Evolutionary conservation across 75 land plant genomes (phyloP).

Genomic region (Sequoiadendron giganteum): DNA sequence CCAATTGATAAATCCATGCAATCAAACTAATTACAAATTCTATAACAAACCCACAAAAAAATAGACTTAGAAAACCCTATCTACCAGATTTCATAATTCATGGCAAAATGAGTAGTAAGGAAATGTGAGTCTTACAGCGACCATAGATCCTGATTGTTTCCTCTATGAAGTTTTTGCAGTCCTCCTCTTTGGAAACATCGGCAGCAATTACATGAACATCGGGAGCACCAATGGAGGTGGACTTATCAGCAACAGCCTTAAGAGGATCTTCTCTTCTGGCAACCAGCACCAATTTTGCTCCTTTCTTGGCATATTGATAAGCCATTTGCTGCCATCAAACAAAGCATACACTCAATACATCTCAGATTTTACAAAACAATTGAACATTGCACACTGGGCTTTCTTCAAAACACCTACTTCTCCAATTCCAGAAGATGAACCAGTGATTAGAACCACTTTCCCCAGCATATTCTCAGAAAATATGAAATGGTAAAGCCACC

Average conservation of each 20-base stretch:
- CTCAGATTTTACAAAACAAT: neutral
- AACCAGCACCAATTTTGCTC: conserved; percentile 57
- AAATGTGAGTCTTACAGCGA: conserved; percentile 33
- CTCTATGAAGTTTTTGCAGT: conserved; percentile 53
- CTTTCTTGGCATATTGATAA: conserved; percentile 68
- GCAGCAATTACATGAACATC: conserved; percentile 50
- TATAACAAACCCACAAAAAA: neutral
- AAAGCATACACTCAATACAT: neutral
- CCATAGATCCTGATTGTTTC: conserved; percentile 61
- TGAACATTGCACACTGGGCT: neutral
- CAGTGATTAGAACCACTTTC: conserved; percentile 72
- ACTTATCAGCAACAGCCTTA: conserved; percentile 48
- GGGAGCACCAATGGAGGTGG: conserved; percentile 44
- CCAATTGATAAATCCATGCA: neutral
- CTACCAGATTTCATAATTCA: neutral
- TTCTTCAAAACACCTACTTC: conserved; percentile 38
- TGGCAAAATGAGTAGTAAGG: neutral
- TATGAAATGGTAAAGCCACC: conserved; percentile 22
- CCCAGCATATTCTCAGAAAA: conserved; percentile 46
- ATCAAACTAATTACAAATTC: neutral
- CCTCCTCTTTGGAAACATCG: conserved; percentile 58
- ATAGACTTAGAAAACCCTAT: neutral
- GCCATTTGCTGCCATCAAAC: conserved; percentile 48
- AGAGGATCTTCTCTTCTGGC: conserved; percentile 56
- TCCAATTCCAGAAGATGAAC: conserved; percentile 89